These are phyloP conservation scores for Sinapis alba DNA, from an alignment of 441 rosid species.

Conservation along the genomic window DNA sequence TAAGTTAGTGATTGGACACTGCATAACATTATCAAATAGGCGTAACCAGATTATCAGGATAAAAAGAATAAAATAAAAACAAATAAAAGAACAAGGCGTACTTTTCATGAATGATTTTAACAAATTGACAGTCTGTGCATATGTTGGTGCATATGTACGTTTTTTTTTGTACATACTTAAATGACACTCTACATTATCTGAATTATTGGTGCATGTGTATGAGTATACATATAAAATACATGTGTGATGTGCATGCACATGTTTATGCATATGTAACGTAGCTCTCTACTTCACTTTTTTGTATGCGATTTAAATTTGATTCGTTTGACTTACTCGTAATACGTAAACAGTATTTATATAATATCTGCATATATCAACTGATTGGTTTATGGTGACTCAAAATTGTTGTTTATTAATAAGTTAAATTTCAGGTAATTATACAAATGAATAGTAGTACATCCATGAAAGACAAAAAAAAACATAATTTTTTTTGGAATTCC, in stretches of 20 bases:
- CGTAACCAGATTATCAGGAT: not conserved
- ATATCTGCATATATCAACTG: not conserved
- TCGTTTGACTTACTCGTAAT: not conserved
- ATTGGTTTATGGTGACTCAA: not conserved
- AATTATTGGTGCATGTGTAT: conserved; percentile 31
- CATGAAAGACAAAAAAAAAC: not conserved
- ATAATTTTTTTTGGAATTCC: conserved; percentile 10
- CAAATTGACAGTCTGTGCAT: conserved; percentile 25
- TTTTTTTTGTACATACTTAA: conserved; percentile 29
- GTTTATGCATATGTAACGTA: conserved; percentile 26
- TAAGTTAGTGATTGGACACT: no score
- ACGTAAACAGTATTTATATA: not conserved
- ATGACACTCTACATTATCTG: conserved; percentile 14
- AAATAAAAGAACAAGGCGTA: not conserved
- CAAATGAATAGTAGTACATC: not conserved
- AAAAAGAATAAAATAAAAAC: not conserved
- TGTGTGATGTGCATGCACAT: conserved; percentile 28
- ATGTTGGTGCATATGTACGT: conserved; percentile 12
- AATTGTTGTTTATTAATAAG: not conserved
- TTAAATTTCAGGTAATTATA: not conserved
- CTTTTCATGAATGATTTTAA: conserved; percentile 15
- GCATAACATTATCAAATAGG: not conserved
- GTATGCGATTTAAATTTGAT: not conserved
- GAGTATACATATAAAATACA: conserved; percentile 8
- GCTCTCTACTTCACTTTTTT: conserved; percentile 20